Evolutionary conservation across 371 early-diverging fungal genomes (phyloP).

Genomic region (Globomyces sp.): DNA sequence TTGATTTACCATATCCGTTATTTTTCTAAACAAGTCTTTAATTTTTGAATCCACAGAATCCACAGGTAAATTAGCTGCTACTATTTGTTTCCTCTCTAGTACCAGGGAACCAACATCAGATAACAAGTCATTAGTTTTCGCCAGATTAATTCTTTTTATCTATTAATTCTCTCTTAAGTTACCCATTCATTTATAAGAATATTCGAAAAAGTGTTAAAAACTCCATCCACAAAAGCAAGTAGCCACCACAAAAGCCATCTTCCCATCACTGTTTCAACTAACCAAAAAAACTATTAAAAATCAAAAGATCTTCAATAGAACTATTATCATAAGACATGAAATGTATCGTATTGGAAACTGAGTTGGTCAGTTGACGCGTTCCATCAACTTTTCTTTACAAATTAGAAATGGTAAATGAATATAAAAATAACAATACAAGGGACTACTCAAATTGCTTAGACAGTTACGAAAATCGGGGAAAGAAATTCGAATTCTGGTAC

Average conservation of each 20-base stretch:
- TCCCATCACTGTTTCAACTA: no score
- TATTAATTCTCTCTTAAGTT: not conserved
- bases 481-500: constrained; percentile 61
- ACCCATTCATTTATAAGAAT: no score
- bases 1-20: not conserved
- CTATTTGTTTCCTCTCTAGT: not conserved
- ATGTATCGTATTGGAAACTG: no score
- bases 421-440: constrained; percentile 18
- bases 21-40: not conserved
- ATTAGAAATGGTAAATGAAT: no score
- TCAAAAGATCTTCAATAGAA: no score
- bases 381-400: no score
- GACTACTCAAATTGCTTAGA: constrained; percentile 44
- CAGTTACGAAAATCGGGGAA: constrained; percentile 35
- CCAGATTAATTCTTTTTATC: not conserved
- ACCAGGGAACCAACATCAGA: not conserved
- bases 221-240: no score
- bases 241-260: no score
- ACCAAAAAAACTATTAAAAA: no score
- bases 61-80: not conserved
- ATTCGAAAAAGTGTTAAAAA: no score
- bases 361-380: no score
- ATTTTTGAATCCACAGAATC: not conserved
- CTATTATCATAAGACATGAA: no score
- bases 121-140: not conserved